Evolutionary conservation across 2,329 filamentous ascomycete genomes (phyloP).

Genomic region (Ascochyta fabae): DNA sequence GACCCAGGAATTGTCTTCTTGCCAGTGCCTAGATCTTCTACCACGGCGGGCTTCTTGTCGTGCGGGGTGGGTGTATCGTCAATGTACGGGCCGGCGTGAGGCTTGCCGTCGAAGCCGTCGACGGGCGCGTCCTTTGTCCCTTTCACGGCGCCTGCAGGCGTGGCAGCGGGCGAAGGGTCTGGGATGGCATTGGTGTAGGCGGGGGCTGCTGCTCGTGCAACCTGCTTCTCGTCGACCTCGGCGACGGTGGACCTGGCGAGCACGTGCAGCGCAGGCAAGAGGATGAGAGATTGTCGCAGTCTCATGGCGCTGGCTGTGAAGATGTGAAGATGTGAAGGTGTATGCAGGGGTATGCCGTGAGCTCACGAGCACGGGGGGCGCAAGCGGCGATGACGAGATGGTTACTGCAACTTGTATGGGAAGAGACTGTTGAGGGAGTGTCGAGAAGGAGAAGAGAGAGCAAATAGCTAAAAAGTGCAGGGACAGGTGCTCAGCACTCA

Average conservation of each 20-base stretch:
- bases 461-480: background rate
- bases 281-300: slow-evolving; percentile 59
- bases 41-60: slow-evolving; percentile 41
- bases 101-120: slow-evolving; percentile 92
- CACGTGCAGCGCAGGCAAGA: slow-evolving; percentile 67
- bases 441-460: background rate
- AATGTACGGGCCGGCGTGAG: slow-evolving; percentile 83
- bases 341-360: slow-evolving; percentile 16
- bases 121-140: slow-evolving; percentile 84
- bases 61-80: slow-evolving; percentile 53
- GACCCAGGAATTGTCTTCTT: slow-evolving; percentile 33
- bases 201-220: slow-evolving; percentile 41
- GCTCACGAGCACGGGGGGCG: background rate
- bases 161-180: slow-evolving; percentile 31
- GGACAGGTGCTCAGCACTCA: slow-evolving; percentile 8
- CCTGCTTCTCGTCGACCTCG: slow-evolving; percentile 33
- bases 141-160: slow-evolving; percentile 33
- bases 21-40: slow-evolving; percentile 49
- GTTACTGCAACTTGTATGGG: background rate
- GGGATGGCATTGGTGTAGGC: slow-evolving; percentile 31
- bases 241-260: slow-evolving; percentile 57
- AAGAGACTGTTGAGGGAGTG: background rate
- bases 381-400: background rate
- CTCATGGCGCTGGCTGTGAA: slow-evolving; percentile 59
- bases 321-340: slow-evolving; percentile 10